Percentiles rank a stretch among this genome's conserved stretches.
These are phyloP conservation scores for Phytomonas francai DNA, from an alignment of 208 protist species.

Conservation along the genomic window DNA sequence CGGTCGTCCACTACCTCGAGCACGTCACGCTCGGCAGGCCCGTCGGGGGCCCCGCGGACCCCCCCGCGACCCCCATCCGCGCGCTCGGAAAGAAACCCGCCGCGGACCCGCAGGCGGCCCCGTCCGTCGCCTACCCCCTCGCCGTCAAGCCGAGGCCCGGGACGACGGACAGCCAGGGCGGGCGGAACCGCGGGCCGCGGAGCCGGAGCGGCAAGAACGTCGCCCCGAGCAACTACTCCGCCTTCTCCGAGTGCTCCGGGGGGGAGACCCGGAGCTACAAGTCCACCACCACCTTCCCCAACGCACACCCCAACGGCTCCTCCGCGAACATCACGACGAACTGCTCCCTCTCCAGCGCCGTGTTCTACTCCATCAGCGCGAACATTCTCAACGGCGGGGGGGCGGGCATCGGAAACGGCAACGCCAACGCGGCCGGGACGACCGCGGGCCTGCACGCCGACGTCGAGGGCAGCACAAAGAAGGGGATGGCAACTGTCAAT, in stretches of 20 bases:
- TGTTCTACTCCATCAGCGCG: slow-evolving; percentile 16
- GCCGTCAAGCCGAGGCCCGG: slow-evolving; percentile 37
- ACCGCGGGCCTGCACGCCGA: not conserved
- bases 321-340: slow-evolving; percentile 38
- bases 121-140: slow-evolving; percentile 28
- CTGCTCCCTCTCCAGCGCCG: slow-evolving; percentile 32
- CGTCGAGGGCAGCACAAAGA: not conserved
- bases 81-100: slow-evolving; percentile 16
- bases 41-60: slow-evolving; percentile 18
- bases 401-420: not conserved
- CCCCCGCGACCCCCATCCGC: slow-evolving; percentile 20
- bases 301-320: slow-evolving; percentile 18
- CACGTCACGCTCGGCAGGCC: slow-evolving; percentile 11
- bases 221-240: slow-evolving; percentile 58
- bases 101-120: slow-evolving; percentile 17
- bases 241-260: slow-evolving; percentile 81
- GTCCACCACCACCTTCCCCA: slow-evolving; percentile 28
- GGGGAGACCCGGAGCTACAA: slow-evolving; percentile 72
- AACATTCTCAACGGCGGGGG: not conserved
- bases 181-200: slow-evolving; percentile 30
- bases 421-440: too few species aligned
- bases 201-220: slow-evolving; percentile 54
- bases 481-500: slow-evolving; percentile 4
- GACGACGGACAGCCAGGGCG: slow-evolving; percentile 12
- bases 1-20: slow-evolving; percentile 3